These are phyloP conservation scores for Suillus subalutaceus DNA, from an alignment of 768 basidiomycete genomes.

Conservation along the genomic window DNA sequence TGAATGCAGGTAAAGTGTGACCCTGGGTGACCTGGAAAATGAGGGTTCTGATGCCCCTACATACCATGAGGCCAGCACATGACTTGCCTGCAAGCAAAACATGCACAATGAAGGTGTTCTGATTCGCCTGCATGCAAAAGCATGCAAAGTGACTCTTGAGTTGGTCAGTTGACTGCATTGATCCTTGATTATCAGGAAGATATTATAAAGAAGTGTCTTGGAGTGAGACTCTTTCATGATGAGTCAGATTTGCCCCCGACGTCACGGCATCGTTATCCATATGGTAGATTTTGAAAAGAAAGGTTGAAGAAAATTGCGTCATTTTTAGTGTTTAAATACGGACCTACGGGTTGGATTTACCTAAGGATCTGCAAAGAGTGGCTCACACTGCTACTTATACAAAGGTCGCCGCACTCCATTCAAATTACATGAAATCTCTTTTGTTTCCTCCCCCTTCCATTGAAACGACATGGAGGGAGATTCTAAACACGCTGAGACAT, in stretches of 20 bases:
- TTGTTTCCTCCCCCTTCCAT: neutral
- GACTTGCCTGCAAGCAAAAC: neutral
- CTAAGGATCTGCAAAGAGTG: constrained; percentile 1
- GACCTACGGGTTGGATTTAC: neutral
- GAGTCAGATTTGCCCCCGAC: neutral
- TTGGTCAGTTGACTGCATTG: neutral
- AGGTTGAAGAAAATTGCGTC: neutral
- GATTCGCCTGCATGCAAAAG: neutral
- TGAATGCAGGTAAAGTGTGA: neutral
- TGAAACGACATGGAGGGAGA: constrained; percentile 1
- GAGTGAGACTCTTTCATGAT: neutral
- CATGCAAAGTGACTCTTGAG: neutral
- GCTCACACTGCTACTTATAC: constrained; percentile 7
- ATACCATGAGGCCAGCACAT: constrained; percentile 5
- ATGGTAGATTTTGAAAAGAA: neutral
- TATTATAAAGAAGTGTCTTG: neutral
- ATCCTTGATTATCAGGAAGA: neutral
- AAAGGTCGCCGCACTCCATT: neutral
- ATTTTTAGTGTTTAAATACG: constrained; percentile 6
- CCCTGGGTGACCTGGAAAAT: neutral
- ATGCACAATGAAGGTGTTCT: neutral
- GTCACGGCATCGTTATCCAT: constrained; percentile 1
- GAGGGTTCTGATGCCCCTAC: constrained; percentile 2
- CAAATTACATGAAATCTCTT: neutral
- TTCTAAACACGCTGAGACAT: neutral